phyloP scores from a whole-genome alignment of 1,284 basidiomycete genomes.

The Leccinum solheimii region DNA sequence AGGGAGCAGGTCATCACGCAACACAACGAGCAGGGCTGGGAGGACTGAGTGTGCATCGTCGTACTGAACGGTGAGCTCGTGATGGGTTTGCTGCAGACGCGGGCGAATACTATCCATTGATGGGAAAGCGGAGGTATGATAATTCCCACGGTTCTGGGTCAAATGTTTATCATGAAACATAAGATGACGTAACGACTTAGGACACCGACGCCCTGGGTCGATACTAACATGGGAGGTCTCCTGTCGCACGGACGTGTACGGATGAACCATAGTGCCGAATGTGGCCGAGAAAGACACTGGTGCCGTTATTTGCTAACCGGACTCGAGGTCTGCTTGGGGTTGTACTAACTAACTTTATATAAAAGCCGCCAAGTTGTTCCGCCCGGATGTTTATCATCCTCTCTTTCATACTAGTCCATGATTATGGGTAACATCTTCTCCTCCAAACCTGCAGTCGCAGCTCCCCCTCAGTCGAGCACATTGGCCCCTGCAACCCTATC shows the following conservation, averaged over 20 bases:
- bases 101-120: conserved; percentile 29
- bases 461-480: not conserved
- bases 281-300: not conserved
- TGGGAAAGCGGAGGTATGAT: not conserved
- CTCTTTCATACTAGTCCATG: not conserved
- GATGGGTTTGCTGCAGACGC: conserved; percentile 42
- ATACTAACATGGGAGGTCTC: not conserved
- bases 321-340: not conserved
- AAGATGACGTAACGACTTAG: not conserved
- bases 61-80: conserved; percentile 47
- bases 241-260: not conserved
- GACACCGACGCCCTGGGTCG: too few relatives aligned
- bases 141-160: not conserved
- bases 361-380: not conserved
- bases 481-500: not conserved
- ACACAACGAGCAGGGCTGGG: conserved; percentile 46
- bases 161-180: not conserved
- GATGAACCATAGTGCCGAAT: not conserved
- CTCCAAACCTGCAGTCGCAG: not conserved
- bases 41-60: conserved; percentile 36
- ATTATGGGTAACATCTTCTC: not conserved
- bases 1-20: conserved; percentile 58
- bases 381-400: not conserved
- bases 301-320: not conserved
- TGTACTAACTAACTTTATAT: not conserved